Conservation (phyloP, 768 basidiomycete species). For the Russula sp. region DNA sequence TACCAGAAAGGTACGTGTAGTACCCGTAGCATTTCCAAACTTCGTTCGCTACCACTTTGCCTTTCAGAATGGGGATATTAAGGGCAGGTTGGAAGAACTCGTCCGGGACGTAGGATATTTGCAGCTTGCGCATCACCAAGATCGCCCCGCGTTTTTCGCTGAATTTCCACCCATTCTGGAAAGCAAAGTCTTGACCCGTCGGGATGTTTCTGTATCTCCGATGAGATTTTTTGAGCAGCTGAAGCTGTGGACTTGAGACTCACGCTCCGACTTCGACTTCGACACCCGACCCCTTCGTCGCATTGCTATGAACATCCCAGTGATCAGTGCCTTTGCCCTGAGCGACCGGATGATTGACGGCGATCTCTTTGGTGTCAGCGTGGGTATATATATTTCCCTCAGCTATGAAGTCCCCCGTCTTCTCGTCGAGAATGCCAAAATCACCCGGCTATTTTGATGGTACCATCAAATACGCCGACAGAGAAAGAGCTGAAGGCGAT, state of each 20-base stretch:
- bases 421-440: neutral
- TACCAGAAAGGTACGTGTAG: constrained; percentile 12
- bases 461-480: neutral
- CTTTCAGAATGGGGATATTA: neutral
- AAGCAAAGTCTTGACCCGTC: neutral
- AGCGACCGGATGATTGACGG: neutral
- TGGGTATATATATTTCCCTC: constrained; percentile 14
- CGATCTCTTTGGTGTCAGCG: neutral
- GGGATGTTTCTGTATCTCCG: neutral
- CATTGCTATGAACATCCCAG: constrained; percentile 2
- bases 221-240: too few species aligned
- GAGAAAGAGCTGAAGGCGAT: neutral
- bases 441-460: constrained; percentile 3
- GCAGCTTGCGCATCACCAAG: constrained; percentile 8
- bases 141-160: constrained; percentile 8
- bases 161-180: constrained; percentile 4
- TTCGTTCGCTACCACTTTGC: neutral
- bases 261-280: neutral
- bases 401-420: neutral
- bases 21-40: constrained; percentile 2
- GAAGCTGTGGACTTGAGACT: neutral
- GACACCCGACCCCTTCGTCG: neutral
- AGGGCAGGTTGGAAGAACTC: neutral
- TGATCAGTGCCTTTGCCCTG: neutral
- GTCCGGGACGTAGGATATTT: neutral